Evolutionary conservation across 2,329 filamentous ascomycete genomes (phyloP).

Genomic region (Didymella pomorum): DNA sequence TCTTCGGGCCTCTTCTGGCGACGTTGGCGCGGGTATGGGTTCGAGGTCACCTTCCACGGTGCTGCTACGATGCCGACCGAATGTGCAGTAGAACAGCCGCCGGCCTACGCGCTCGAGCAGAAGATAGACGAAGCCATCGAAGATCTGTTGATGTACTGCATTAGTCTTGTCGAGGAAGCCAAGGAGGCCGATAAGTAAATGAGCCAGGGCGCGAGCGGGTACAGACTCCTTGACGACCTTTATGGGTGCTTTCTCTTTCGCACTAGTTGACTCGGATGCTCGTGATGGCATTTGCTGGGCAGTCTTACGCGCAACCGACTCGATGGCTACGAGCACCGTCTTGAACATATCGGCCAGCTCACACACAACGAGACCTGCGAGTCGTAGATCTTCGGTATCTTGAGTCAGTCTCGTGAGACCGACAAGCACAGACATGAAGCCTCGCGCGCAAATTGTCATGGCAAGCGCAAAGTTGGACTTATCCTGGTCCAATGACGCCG

Average conservation of each 20-base stretch:
- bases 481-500: constrained; percentile 33
- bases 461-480: constrained; percentile 37
- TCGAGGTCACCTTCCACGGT: constrained; percentile 41
- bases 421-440: constrained; percentile 44
- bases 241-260: constrained; percentile 16
- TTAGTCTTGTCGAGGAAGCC: constrained; percentile 48
- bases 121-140: constrained; percentile 55
- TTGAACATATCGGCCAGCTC: constrained; percentile 51
- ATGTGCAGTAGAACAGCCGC: constrained; percentile 51
- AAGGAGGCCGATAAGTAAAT: constrained; percentile 50
- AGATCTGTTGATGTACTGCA: constrained; percentile 50
- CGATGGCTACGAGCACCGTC: constrained; percentile 43
- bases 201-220: constrained; percentile 39
- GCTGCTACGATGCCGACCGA: constrained; percentile 43
- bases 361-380: constrained; percentile 38
- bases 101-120: constrained; percentile 52
- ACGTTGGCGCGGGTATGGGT: constrained; percentile 16
- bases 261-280: constrained; percentile 12
- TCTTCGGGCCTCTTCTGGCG: constrained; percentile 17
- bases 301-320: constrained; percentile 34
- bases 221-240: constrained; percentile 32
- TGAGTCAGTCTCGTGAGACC: constrained; percentile 37
- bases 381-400: constrained; percentile 21
- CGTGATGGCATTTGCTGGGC: constrained; percentile 18
- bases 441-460: constrained; percentile 41